Evolutionary conservation across 2,329 filamentous ascomycete species (phyloP), one percentile per base, ranked within the genome.

Genomic region (Blumeriella jaapii): DNA sequence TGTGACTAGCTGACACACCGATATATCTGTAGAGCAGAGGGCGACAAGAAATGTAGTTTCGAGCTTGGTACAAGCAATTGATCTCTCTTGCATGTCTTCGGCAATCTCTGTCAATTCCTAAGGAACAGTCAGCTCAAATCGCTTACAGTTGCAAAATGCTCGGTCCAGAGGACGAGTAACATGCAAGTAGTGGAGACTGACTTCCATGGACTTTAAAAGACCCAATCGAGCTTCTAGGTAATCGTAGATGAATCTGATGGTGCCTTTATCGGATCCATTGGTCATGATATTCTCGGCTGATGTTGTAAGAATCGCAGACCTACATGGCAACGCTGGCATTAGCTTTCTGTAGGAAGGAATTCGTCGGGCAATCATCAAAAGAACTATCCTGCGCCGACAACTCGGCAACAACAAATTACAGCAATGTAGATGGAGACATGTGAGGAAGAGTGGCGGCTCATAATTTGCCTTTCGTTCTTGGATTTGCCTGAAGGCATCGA

Each of bases 11-110:
- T 76, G 74, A 48, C 77, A 81, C 6, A 67, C 71, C 29, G 78
- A 72, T 22, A 81, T 68, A 39, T 78, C 72, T 5, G 73, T 64
- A 11, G 75, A 79, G 50, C 76, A 81, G 6, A 81, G 62, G 1
- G 72, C 69, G 7, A 78, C 67, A 4, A 82, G 57, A 25, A 81
- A 65, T 1, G 73, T 62, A 0, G 73, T 77, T 55, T 82, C 77
- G 4, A 76, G 60, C 46, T 67, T 73, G 5, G 64, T 67, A 4
- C 64, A 65, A 10, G 69, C 64, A 11, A 61, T 59, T 15, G 62
- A 62, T 19, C 73, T 62, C 45, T 79, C 70, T 1, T 65, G 57
- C 13, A 73, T 60, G 27, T 75, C 72, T 27, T 66, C 64, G 1
- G 67, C 59, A 6, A 74, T 53, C 28, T 69, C 63, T 9, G 64